These are phyloP conservation scores for Serpula lacrymans DNA, from an alignment of 768 basidiomycete genomes.

Conservation along the genomic window DNA sequence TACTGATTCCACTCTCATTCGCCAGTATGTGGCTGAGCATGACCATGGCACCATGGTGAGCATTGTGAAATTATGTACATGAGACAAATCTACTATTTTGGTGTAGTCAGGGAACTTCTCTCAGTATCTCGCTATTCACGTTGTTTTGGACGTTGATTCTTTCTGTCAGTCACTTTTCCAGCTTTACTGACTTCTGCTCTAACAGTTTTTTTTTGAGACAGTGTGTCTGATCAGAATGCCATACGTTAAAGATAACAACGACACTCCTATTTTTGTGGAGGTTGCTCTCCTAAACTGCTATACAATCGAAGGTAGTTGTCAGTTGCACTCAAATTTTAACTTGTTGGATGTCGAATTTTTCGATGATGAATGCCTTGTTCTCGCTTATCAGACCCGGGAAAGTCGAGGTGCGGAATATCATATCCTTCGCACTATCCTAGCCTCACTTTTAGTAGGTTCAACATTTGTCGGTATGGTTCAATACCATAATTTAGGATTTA, in stretches of 20 bases:
- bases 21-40: slow-evolving; percentile 49
- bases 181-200: slow-evolving; percentile 19
- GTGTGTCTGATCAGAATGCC: slow-evolving; percentile 57
- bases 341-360: slow-evolving; percentile 74
- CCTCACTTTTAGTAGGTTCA: slow-evolving; percentile 43
- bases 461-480: slow-evolving; percentile 61
- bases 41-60: slow-evolving; percentile 56
- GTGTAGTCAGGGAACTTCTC: slow-evolving; percentile 40
- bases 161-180: slow-evolving; percentile 41
- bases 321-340: slow-evolving; percentile 37
- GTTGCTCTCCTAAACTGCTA: slow-evolving; percentile 52
- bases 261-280: slow-evolving; percentile 37
- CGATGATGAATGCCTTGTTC: slow-evolving; percentile 66
- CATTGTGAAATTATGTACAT: slow-evolving; percentile 14
- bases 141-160: slow-evolving; percentile 36
- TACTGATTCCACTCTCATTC: slow-evolving; percentile 35
- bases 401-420: slow-evolving; percentile 41
- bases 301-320: slow-evolving; percentile 29
- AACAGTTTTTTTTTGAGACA: slow-evolving; percentile 35
- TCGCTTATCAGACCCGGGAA: slow-evolving; percentile 54
- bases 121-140: slow-evolving; percentile 52
- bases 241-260: slow-evolving; percentile 39
- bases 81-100: slow-evolving; percentile 7
- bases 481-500: slow-evolving; percentile 61
- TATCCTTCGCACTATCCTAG: slow-evolving; percentile 17